A percentile compares a stretch with the other conserved stretches of the same genome.
Evolutionary conservation across 768 basidiomycete genomes (phyloP).

Genomic region (Leccinum boreale): DNA sequence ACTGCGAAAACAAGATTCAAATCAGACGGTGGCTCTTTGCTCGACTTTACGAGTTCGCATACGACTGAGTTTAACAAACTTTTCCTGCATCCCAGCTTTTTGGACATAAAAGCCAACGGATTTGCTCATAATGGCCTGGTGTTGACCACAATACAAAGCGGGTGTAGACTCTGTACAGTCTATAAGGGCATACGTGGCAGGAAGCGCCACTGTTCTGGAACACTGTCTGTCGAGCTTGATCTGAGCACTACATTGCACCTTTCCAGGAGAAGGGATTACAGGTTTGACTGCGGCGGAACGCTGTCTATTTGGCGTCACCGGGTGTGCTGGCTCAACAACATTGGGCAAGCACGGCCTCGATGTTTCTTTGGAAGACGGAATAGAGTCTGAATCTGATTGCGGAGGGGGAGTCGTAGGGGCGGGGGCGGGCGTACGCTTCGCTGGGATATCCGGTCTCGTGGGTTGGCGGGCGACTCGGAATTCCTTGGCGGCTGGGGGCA

Average conservation of each 20-base stretch:
- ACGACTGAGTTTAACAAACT: slow-evolving; percentile 62
- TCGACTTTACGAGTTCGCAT: slow-evolving; percentile 13
- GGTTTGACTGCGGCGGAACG: slow-evolving; percentile 19
- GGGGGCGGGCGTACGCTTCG: slow-evolving; percentile 16
- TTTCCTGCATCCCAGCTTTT: slow-evolving; percentile 34
- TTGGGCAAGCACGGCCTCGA: slow-evolving; percentile 5
- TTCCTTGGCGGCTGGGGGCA: slow-evolving; percentile 21
- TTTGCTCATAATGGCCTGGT: slow-evolving; percentile 49
- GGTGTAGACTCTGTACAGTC: slow-evolving; percentile 30
- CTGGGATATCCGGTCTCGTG: slow-evolving; percentile 7
- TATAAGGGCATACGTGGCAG: slow-evolving; percentile 23
- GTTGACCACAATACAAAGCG: slow-evolving; percentile 60
- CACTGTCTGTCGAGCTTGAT: slow-evolving; percentile 68
- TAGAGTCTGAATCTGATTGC: slow-evolving; percentile 35
- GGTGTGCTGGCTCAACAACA: slow-evolving; percentile 10
- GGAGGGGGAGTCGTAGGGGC: slow-evolving; percentile 17
- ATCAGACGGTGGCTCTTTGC: slow-evolving; percentile 3
- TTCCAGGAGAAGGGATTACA: slow-evolving; percentile 16
- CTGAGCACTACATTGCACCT: slow-evolving; percentile 55
- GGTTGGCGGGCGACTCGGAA: slow-evolving; percentile 23
- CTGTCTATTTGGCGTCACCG: slow-evolving; percentile 17
- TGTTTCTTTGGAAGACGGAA: slow-evolving; percentile 9
- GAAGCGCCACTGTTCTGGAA: slow-evolving; percentile 52
- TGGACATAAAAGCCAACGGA: slow-evolving; percentile 56
- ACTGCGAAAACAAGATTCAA: slow-evolving; percentile 36